Evolutionary conservation across 306 rosid species (phyloP).

Genomic region (Myrica gale): DNA sequence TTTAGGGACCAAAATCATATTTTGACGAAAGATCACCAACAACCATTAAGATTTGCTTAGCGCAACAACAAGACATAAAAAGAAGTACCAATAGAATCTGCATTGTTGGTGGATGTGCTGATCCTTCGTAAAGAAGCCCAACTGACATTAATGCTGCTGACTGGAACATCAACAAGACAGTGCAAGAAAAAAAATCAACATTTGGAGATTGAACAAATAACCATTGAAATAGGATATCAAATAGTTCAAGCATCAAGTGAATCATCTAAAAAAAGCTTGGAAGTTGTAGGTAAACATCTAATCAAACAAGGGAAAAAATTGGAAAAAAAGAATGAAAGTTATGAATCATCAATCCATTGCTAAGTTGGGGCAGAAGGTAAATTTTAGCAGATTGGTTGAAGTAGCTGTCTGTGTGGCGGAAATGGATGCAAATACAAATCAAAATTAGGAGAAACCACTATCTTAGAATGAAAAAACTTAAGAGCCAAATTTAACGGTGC

Average conservation of each 20-base stretch:
- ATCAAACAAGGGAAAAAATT: not conserved
- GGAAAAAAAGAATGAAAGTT: not conserved
- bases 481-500: not conserved
- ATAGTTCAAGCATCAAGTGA: conserved; percentile 6
- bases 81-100: conserved; percentile 75
- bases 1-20: not conserved
- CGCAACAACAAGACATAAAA: conserved; percentile 29
- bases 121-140: conserved; percentile 89
- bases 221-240: not conserved
- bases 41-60: conserved; percentile 21
- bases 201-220: conserved; percentile 18
- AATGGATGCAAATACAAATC: not conserved
- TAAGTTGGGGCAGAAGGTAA: not conserved
- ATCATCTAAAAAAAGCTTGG: conserved; percentile 10
- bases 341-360: not conserved
- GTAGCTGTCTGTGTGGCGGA: not conserved
- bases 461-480: not conserved
- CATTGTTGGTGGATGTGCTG: conserved; percentile 92
- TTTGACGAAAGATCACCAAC: not conserved
- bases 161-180: conserved; percentile 41
- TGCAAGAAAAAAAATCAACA: conserved; percentile 28
- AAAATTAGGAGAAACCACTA: not conserved
- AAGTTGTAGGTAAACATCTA: conserved; percentile 2
- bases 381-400: not conserved
- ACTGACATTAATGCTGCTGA: conserved; percentile 89